These are phyloP conservation scores for Pisolithus orientalis DNA, from an alignment of 768 basidiomycete genomes.

Conservation along the genomic window DNA sequence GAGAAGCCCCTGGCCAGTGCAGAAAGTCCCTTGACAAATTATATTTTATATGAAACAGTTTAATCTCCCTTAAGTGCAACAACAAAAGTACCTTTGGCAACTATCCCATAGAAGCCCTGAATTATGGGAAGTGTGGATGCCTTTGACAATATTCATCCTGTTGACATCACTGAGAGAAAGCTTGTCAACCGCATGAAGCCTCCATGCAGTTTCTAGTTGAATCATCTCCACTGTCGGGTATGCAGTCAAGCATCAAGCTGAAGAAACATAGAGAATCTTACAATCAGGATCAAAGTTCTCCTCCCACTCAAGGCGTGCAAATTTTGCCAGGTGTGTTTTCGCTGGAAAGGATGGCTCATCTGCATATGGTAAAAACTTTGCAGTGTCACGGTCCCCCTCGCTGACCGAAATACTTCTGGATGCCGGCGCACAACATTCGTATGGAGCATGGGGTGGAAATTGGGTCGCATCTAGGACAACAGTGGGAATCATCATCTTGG, in stretches of 20 bases:
- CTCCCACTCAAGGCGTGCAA: constrained; percentile 31
- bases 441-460: constrained; percentile 25
- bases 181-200: constrained; percentile 26
- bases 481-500: constrained; percentile 9
- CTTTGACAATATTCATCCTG: constrained; percentile 19
- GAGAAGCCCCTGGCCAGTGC: constrained; percentile 29
- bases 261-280: constrained; percentile 20
- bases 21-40: constrained; percentile 30
- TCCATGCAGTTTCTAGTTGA: constrained; percentile 37
- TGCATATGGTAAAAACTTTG: constrained; percentile 39
- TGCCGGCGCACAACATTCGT: constrained; percentile 43
- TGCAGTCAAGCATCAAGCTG: background rate
- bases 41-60: background rate
- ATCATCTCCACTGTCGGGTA: constrained; percentile 40
- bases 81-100: constrained; percentile 33
- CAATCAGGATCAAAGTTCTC: constrained; percentile 42
- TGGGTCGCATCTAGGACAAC: constrained; percentile 5
- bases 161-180: constrained; percentile 35
- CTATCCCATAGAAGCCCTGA: constrained; percentile 38
- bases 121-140: constrained; percentile 17
- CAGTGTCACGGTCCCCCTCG: background rate
- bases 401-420: constrained; percentile 25
- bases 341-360: constrained; percentile 38
- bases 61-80: background rate
- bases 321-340: constrained; percentile 20